phyloP scores from a whole-genome alignment of 1,139 yeast genomes.

The Blastobotrys ciferrii region DNA sequence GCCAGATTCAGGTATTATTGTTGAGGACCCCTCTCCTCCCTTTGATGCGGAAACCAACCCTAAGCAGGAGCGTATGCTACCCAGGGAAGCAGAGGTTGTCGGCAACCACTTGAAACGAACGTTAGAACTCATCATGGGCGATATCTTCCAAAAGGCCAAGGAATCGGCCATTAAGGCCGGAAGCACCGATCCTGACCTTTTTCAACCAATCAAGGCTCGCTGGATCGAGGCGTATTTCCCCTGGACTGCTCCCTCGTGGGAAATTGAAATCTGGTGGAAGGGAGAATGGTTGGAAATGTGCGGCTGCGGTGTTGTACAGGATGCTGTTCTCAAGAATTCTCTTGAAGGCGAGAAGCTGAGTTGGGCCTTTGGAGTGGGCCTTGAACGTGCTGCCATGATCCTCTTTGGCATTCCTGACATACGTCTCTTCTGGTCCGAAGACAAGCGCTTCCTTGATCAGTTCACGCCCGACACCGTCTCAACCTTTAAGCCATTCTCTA shows the following conservation, averaged over 20 bases:
- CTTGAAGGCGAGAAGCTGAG: constrained; percentile 58
- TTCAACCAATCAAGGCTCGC: constrained; percentile 78
- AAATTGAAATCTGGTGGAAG: constrained; percentile 98
- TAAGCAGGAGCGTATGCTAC: constrained; percentile 73
- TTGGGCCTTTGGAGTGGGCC: constrained; percentile 98
- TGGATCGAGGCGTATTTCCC: constrained; percentile 98
- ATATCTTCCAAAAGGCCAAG: constrained; percentile 75
- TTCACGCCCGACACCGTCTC: constrained; percentile 63
- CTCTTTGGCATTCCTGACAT: constrained; percentile 94
- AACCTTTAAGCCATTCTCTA: constrained; percentile 84
- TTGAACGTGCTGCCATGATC: constrained; percentile 94
- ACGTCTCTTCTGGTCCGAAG: constrained; percentile 86
- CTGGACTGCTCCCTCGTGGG: constrained; percentile 99
- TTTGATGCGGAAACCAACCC: constrained; percentile 63
- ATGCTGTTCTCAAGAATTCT: constrained; percentile 71
- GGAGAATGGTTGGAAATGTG: constrained; percentile 98
- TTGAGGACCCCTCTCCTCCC: constrained; percentile 69
- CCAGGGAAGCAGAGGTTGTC: constrained; percentile 63
- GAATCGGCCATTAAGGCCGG: constrained; percentile 69
- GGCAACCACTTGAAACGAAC: constrained; percentile 82
- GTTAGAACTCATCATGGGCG: constrained; percentile 75
- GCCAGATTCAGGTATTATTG: constrained; percentile 65
- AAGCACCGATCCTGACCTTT: constrained; percentile 56
- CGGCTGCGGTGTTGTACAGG: constrained; percentile 91
- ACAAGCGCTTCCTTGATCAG: constrained; percentile 73